Percentiles rank a stretch among this genome's conserved stretches.
These are phyloP conservation scores for Ambrosiella beaveri DNA, from an alignment of 2,329 filamentous ascomycete species.

Conservation along the genomic window DNA sequence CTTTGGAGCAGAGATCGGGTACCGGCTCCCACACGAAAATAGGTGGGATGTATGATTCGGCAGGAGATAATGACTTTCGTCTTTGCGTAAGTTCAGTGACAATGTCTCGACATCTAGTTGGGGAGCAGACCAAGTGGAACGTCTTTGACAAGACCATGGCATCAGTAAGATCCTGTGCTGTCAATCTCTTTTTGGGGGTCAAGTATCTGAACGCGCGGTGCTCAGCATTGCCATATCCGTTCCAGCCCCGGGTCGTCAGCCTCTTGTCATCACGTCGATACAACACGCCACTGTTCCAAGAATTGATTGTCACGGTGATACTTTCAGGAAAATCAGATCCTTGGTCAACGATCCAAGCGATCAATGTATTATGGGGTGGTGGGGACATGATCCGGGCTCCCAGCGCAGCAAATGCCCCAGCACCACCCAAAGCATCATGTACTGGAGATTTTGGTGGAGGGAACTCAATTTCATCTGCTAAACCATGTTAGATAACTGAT, in stretches of 20 bases:
- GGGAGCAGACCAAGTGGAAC: constrained; percentile 78
- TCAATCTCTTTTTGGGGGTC: constrained; percentile 70
- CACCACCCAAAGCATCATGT: constrained; percentile 69
- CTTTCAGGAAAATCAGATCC: constrained; percentile 69
- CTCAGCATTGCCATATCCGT: constrained; percentile 62
- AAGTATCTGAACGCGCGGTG: constrained; percentile 67
- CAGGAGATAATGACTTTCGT: constrained; percentile 25
- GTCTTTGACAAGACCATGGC: constrained; percentile 52
- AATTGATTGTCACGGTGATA: constrained; percentile 44
- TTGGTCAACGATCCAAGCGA: constrained; percentile 84
- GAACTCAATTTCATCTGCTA: constrained; percentile 82
- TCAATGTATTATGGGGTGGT: constrained; percentile 36
- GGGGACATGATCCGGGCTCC: constrained; percentile 81
- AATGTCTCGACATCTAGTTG: constrained; percentile 57
- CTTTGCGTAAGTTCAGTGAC: constrained; percentile 51
- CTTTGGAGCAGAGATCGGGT: constrained; percentile 66
- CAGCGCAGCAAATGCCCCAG: constrained; percentile 69
- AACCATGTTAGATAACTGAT: not conserved
- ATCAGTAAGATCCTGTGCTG: constrained; percentile 50
- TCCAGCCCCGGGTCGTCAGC: constrained; percentile 81
- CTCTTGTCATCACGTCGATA: constrained; percentile 48
- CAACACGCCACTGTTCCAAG: constrained; percentile 61
- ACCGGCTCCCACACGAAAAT: constrained; percentile 92
- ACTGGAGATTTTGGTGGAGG: constrained; percentile 50
- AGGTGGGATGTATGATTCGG: constrained; percentile 33